A percentile compares a stretch with the other conserved stretches of the same genome.
Evolutionary conservation across 2,329 filamentous ascomycete genomes (phyloP).

Genomic region (Sclerotinia borealis): DNA sequence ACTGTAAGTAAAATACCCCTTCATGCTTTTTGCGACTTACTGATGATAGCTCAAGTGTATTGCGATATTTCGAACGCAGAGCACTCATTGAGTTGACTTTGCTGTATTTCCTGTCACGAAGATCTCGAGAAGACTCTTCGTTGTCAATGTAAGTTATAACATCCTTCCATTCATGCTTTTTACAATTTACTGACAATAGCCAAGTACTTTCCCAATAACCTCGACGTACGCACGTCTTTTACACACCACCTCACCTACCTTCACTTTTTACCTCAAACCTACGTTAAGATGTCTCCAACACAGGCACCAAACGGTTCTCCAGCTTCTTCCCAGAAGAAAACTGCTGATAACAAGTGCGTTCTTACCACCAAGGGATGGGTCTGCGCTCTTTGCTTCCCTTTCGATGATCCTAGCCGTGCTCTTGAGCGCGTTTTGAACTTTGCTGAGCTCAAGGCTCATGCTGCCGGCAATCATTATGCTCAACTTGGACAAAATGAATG

Average conservation of each 20-base stretch:
- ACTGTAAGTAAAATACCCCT: background rate
- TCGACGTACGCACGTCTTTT: background rate
- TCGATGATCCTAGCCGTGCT: background rate
- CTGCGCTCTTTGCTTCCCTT: constrained; percentile 9
- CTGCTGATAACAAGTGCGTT: background rate
- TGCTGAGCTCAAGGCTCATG: background rate
- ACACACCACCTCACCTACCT: background rate
- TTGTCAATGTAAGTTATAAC: background rate
- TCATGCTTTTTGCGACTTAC: background rate
- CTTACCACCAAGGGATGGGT: constrained; percentile 4
- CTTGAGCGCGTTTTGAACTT: background rate
- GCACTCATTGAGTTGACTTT: background rate
- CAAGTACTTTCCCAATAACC: background rate
- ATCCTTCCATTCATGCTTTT: background rate
- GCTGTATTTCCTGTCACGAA: background rate
- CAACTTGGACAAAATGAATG: background rate
- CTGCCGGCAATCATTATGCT: background rate
- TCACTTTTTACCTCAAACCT: background rate
- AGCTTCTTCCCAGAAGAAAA: background rate
- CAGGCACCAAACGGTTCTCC: background rate
- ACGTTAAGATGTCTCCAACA: background rate
- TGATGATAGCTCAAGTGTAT: background rate
- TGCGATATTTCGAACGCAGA: background rate
- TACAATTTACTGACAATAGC: background rate
- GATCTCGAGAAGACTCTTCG: background rate